Evolutionary conservation across 306 rosid genomes (phyloP).

Genomic region (Hylodesmum podocarpum): DNA sequence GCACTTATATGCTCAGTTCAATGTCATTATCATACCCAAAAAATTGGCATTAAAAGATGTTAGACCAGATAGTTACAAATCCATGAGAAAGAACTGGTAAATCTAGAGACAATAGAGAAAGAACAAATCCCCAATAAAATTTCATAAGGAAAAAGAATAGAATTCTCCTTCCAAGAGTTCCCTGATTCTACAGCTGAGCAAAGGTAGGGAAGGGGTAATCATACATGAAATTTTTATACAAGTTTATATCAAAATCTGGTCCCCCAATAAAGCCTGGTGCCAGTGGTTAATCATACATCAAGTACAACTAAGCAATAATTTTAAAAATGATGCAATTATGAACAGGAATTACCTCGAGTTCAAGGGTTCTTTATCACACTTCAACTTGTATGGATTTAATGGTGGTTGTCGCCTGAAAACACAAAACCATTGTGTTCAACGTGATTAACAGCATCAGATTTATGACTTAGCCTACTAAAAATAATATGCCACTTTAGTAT

Average conservation of each 20-base stretch:
- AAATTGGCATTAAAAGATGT: neutral
- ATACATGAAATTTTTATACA: neutral
- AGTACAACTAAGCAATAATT: neutral
- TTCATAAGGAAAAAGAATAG: neutral
- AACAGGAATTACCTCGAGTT: slow-evolving; percentile 63
- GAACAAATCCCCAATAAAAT: neutral
- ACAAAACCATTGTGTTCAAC: slow-evolving; percentile 30
- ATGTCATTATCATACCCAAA: neutral
- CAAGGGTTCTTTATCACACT: slow-evolving; percentile 87
- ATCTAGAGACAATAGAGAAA: neutral
- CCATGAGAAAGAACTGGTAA: neutral
- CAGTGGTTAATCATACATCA: neutral
- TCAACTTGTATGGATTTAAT: slow-evolving; percentile 73
- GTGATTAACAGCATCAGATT: slow-evolving; percentile 2
- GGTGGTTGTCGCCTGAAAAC: slow-evolving; percentile 75
- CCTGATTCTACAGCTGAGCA: neutral
- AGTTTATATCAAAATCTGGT: neutral
- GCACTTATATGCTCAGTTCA: neutral
- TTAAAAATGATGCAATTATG: neutral
- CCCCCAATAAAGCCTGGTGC: neutral
- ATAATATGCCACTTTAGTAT: neutral
- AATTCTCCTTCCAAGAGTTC: neutral
- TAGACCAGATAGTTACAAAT: neutral
- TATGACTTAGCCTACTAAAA: slow-evolving; percentile 11
- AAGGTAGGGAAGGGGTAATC: neutral